phyloP scores from a whole-genome alignment of 73 alveolate species.

The Paramecium octaurelia region DNA sequence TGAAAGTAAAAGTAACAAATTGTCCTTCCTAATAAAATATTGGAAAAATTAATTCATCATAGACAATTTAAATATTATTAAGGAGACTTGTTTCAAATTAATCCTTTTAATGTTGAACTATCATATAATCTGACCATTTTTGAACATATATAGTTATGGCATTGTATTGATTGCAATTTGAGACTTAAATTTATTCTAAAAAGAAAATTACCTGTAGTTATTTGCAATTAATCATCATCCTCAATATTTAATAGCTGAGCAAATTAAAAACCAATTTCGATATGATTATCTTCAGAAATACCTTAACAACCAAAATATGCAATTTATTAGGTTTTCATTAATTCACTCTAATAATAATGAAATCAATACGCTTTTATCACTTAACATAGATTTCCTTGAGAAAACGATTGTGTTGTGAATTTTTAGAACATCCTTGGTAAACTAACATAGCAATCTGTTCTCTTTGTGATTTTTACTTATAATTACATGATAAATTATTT shows the following conservation, averaged over 20 bases:
- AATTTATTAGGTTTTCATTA: not conserved
- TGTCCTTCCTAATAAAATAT: constrained; percentile 2
- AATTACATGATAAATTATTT: not conserved
- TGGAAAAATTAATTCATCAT: not conserved
- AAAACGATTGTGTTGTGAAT: not conserved
- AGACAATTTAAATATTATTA: not conserved
- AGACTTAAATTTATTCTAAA: not conserved
- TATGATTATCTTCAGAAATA: not conserved
- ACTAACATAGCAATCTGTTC: constrained; percentile 35
- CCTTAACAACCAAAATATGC: constrained; percentile 1
- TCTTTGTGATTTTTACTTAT: not conserved
- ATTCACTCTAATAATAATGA: not conserved
- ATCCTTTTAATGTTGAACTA: not conserved
- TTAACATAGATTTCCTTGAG: not conserved
- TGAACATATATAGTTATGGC: not conserved
- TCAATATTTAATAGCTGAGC: not conserved
- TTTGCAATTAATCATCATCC: not conserved
- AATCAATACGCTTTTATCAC: not conserved
- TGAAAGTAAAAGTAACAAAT: not conserved
- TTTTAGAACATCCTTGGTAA: not conserved
- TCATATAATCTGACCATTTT: constrained; percentile 20
- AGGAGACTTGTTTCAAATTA: not conserved
- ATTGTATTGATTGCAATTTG: not conserved
- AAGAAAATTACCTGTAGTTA: not conserved
- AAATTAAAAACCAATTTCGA: not conserved